Base-by-base conservation (phyloP, 2,329 filamentous ascomycete species). In the Huntiella savannae region DNA sequence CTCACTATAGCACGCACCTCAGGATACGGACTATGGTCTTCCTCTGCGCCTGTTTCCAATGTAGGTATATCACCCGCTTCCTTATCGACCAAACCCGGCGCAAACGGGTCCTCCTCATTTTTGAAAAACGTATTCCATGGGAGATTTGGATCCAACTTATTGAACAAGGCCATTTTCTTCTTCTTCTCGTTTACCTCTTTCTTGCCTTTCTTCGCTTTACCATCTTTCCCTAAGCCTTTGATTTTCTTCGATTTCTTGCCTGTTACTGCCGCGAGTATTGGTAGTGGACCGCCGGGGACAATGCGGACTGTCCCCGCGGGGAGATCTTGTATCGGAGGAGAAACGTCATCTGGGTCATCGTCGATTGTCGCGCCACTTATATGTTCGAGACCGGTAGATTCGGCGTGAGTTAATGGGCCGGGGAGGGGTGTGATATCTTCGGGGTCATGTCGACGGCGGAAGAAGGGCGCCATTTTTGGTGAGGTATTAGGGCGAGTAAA, bases 1-100 rank as follows among this genome's bases (percentile, higher is more conserved):
- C 71, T 64, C 13, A 80, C 76, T 13, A 77, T 72, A 19, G 75
- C 71, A 53, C 76, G 72, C 46, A 79, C 76, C 61, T 79, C 75
- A 34, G 74, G 73, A 55, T 79, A 80, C 2, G 76, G 76, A 41
- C 75, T 79, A 57, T 79, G 75, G 48, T 79, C 74, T 55, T 77
- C 67, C 54, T 77, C 64, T 49, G 71, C 60, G 40, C 72, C 70
- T 53, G 71, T 67, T 32, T 36, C 40, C n/a, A 52, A 77, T 67
- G 49, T 69, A 66, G 43, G 71, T 59, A 46, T 13, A 28, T 41
- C 38, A 10, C 70, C 71, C 4, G 37, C 36, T 22, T 44, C 44
- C 57, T 71, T 70, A 53, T 70, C 70, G 52, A 67, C 63, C 58
- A 75, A 70, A 49, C 67, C 64, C 2, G 66, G 67, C 37, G 66